These are phyloP conservation scores for Cryphonectria radicalis DNA, from an alignment of 2,329 filamentous ascomycete genomes.

Conservation along the genomic window DNA sequence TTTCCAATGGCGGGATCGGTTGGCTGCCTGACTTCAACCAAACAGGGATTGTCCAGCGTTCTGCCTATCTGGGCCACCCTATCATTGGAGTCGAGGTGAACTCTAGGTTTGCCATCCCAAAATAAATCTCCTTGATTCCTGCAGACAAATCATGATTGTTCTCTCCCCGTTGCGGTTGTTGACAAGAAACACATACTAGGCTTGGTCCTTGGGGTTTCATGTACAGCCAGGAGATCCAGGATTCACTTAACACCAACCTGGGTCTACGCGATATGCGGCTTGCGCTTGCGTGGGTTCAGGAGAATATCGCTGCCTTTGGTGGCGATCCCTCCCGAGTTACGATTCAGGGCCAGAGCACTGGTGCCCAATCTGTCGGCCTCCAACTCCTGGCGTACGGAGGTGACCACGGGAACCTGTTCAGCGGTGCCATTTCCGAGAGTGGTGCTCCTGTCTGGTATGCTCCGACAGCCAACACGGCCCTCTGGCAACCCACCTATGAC, in stretches of 20 bases:
- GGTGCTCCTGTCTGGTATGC: background rate
- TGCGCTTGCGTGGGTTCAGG: background rate
- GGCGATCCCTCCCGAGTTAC: background rate
- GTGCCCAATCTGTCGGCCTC: background rate
- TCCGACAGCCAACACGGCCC: too few relatives aligned
- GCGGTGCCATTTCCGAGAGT: background rate
- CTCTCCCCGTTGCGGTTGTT: too few relatives aligned
- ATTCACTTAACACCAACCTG: background rate
- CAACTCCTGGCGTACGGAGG: background rate
- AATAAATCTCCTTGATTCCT: too few relatives aligned
- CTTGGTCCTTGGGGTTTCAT: too few relatives aligned
- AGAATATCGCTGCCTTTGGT: background rate
- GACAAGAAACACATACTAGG: too few relatives aligned
- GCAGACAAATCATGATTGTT: too few relatives aligned
- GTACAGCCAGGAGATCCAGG: constrained; percentile 18
- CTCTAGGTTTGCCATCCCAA: too few relatives aligned
- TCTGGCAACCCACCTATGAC: constrained; percentile 28
- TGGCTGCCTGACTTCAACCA: too few relatives aligned
- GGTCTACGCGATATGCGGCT: background rate
- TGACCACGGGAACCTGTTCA: background rate
- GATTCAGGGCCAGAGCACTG: background rate
- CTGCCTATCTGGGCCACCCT: too few relatives aligned
- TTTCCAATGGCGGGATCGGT: too few relatives aligned
- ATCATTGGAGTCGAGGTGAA: too few relatives aligned
- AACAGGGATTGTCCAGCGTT: too few relatives aligned